Percentiles rank a stretch among this genome's conserved stretches.
These are phyloP conservation scores for Acanthamoeba lenticulata DNA, from an alignment of 208 protist genomes.

Conservation along the genomic window DNA sequence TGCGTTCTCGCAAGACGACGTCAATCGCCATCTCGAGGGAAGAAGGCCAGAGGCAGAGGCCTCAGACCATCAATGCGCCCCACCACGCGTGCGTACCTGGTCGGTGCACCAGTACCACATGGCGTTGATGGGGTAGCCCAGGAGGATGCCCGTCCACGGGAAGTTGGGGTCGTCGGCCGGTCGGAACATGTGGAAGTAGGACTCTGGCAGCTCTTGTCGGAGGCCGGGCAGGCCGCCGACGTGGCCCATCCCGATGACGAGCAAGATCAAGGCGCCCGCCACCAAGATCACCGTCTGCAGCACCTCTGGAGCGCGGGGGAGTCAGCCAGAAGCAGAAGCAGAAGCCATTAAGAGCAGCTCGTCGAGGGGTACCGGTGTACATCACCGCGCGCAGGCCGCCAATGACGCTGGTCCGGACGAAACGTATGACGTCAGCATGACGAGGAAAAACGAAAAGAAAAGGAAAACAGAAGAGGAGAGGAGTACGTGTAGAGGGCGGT, in stretches of 20 bases:
- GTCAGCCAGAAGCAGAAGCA: background rate
- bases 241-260: constrained; percentile 64
- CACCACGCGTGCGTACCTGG: constrained; percentile 61
- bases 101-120: constrained; percentile 81
- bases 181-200: constrained; percentile 68
- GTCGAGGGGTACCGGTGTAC: constrained; percentile 61
- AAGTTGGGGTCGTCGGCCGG: constrained; percentile 67
- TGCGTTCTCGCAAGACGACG: background rate
- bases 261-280: constrained; percentile 50
- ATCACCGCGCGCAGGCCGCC: constrained; percentile 78
- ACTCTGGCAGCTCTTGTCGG: constrained; percentile 61
- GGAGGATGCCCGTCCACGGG: constrained; percentile 70
- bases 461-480: background rate
- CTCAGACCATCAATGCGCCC: background rate
- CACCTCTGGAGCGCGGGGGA: constrained; percentile 18
- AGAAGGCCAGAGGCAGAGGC: too few species aligned
- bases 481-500: constrained; percentile 48
- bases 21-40: too few species aligned
- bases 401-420: constrained; percentile 19
- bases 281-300: constrained; percentile 77
- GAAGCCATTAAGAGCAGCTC: background rate
- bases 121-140: constrained; percentile 63
- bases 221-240: constrained; percentile 75
- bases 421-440: background rate
- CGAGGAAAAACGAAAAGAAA: background rate